phyloP scores from a whole-genome alignment of 2,329 filamentous ascomycete genomes.

The Aspergillus ruber region DNA sequence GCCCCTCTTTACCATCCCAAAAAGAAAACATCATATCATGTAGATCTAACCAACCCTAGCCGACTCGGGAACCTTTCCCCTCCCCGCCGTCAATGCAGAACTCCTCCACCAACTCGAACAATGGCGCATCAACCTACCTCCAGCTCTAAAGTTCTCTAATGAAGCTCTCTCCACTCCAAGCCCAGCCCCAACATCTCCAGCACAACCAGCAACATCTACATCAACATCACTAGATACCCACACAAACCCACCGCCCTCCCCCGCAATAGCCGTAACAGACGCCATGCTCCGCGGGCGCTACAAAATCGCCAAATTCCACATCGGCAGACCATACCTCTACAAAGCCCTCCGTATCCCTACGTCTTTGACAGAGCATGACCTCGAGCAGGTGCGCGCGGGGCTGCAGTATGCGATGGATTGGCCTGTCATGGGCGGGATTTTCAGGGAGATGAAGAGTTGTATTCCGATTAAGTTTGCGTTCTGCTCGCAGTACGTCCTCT shows the following conservation, averaged over 20 bases:
- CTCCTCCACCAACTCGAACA: constrained; percentile 51
- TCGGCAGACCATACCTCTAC: constrained; percentile 36
- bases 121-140: constrained; percentile 48
- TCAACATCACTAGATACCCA: constrained; percentile 13
- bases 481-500: constrained; percentile 29
- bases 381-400: constrained; percentile 33
- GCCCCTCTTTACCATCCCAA: constrained; percentile 2
- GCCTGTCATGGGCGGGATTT: constrained; percentile 34
- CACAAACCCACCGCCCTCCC: constrained; percentile 21
- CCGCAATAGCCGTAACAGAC: constrained; percentile 30
- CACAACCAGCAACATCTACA: constrained; percentile 10
- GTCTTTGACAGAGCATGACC: constrained; percentile 32
- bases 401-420: constrained; percentile 38
- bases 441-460: constrained; percentile 36
- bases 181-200: constrained; percentile 16
- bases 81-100: constrained; percentile 45
- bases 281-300: constrained; percentile 33
- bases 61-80: constrained; percentile 41
- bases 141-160: constrained; percentile 42
- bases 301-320: constrained; percentile 36
- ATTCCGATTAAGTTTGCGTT: constrained; percentile 39
- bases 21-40: background rate
- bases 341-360: constrained; percentile 37
- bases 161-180: constrained; percentile 14
- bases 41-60: constrained; percentile 13